Evolutionary conservation across 345 rosid genomes (phyloP), one percentile per base, ranked within the genome.

Genomic region (Citrus medica): DNA sequence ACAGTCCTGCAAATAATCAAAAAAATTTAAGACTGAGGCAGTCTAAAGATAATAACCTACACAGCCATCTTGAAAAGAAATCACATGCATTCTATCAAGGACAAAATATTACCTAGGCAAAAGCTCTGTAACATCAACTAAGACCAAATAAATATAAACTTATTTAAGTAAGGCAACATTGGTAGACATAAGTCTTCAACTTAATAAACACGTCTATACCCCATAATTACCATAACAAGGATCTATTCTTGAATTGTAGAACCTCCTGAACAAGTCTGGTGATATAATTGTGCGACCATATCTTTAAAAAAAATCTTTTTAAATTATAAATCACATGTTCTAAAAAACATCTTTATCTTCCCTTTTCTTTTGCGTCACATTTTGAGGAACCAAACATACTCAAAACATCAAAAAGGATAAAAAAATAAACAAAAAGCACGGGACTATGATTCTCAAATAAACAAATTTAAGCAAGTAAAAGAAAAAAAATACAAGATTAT

Each of bases 1-100:
- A 97, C 68, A 97, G 83, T 74, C 99, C 99, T 97, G 91, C 81
- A 90, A 78, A 83, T 32, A 38, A 87, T 66, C 22, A 22, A 67
- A 76, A 42, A 19, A 69, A 46, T 22, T 35, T 59, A n/a, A 7
- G 7, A n/a, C 9, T n/a, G 5, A 32, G n/a, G 19, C 78, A 75
- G 42, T 30, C 21, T 21, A 28, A 53, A 70, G 22, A 69, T 1
- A 71, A 71, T 61, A 60, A 62, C 28, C 59, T 25, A 9, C 55
- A 73, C 46, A 48, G 24, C 21, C 16, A 35, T 30, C 55, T 21
- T 33, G 33, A 27, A 25, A 68, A 40, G 14, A 1, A 42, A 30
- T 37, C 10, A 38, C 38, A 25, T 22, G 7, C 4, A 25, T 38
- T 13, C 7, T 14, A 25, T 38, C 67, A 25, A 60, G 72, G 56